Percentiles rank a stretch among this genome's conserved stretches.
Conservation (phyloP, 75 land plant genomes). For the Cunninghamia lanceolata region DNA sequence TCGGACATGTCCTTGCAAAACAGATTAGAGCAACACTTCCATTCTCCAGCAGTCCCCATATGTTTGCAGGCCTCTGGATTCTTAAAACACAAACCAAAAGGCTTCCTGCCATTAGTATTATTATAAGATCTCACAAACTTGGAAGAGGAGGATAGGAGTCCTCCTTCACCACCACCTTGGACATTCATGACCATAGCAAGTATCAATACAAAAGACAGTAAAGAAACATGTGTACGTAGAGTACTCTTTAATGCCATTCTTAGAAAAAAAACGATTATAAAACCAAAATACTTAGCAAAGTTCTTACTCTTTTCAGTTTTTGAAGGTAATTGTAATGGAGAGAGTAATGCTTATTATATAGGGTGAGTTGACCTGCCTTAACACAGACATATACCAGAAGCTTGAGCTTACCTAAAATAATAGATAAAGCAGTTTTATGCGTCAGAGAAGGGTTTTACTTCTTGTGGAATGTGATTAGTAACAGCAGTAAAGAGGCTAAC, state of each 20-base stretch:
- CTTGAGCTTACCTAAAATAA: not conserved
- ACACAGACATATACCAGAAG: not conserved
- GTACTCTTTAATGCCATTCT: not conserved
- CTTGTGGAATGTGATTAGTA: too few species aligned
- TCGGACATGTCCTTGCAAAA: conserved; percentile 22
- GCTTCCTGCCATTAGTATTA: not conserved
- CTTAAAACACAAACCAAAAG: not conserved
- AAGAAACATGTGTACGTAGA: not conserved
- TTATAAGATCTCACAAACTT: not conserved
- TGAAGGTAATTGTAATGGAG: not conserved
- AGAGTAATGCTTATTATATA: not conserved
- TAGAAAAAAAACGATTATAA: not conserved
- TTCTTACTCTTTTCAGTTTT: not conserved
- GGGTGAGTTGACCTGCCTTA: not conserved
- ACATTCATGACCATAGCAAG: not conserved
- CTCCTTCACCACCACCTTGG: not conserved
- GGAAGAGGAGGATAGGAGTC: not conserved
- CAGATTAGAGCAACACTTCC: not conserved
- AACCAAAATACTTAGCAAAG: not conserved
- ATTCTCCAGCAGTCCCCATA: not conserved
- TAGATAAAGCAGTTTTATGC: not conserved
- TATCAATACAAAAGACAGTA: not conserved
- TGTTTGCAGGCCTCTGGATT: not conserved
- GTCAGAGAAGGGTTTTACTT: too few species aligned
- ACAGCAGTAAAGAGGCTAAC: too few species aligned